Evolutionary conservation across 1,139 yeast species (phyloP).

Genomic region (Taphrina communis): DNA sequence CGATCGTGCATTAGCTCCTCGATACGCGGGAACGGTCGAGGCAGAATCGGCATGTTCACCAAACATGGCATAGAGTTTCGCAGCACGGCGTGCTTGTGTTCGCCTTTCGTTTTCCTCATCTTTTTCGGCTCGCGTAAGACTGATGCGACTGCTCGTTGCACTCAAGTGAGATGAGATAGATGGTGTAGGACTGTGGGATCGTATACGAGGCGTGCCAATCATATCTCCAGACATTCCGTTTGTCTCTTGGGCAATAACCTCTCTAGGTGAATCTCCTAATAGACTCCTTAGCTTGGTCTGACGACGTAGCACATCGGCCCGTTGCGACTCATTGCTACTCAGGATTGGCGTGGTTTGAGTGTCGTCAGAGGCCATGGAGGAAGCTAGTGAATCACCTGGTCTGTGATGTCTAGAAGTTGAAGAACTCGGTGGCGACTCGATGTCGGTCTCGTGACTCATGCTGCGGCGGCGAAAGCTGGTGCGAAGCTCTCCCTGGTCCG

Average conservation of each 20-base stretch:
- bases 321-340: constrained; percentile 12
- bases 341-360: background rate
- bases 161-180: constrained; percentile 4
- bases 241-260: background rate
- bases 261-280: constrained; percentile 15
- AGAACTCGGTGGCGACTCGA: background rate
- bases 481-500: constrained; percentile 1
- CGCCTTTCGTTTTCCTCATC: constrained; percentile 30
- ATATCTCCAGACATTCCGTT: background rate
- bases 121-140: constrained; percentile 16
- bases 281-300: constrained; percentile 22
- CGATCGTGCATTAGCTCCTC: constrained; percentile 1
- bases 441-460: background rate
- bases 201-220: background rate
- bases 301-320: constrained; percentile 11
- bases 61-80: constrained; percentile 39
- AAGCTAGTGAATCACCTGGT: background rate
- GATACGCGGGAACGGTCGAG: constrained; percentile 7
- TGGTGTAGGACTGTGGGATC: constrained; percentile 13
- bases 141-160: constrained; percentile 21
- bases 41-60: constrained; percentile 32
- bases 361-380: constrained; percentile 9
- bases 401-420: background rate
- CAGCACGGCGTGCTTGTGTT: constrained; percentile 34
- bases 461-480: constrained; percentile 5